Evolutionary conservation across 2,329 filamentous ascomycete species (phyloP), one percentile per base, ranked within the genome.

Genomic region (Furcasterigmium furcatum): DNA sequence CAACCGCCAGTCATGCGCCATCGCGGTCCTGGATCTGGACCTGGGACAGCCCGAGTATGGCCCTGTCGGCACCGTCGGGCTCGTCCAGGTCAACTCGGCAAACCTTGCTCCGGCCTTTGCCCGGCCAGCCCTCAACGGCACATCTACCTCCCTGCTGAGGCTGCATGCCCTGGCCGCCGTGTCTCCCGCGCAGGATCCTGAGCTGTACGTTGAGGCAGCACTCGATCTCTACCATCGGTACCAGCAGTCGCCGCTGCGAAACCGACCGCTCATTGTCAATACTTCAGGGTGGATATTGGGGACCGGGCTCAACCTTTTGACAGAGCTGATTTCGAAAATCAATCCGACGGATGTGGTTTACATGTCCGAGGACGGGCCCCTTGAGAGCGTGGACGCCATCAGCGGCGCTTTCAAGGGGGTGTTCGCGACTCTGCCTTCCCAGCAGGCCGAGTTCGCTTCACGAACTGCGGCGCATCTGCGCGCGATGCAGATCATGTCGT

Each of bases 401-500:
- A 69, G 67, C 25, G 64, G 66, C 19, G 71, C 69, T 14, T 73
- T 69, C 24, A 65, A 58, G 19, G 65, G 65, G 5, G 54, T 56
- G 0, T 71, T 86, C 38, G 65, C 69, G 32, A 68, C 72, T 5
- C 65, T 90, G 5, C 77, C 83, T 5, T 84, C 85, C 2, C 77
- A 84, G 53, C 63, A 73, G 9, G 72, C 72, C n/a, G 76, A 81
- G 34, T 71, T 71, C 34, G 72, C 72, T 1, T 68, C 76, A 4
- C 72, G 84, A 30, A 87, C 83, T 9, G 76, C 85, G 0, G 74
- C 79, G 1, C 82, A 91, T 49, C 64, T 88, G 3, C 72, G 86
- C 42, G 76, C 77, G 6, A 90, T 92, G 85, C 86, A 91, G 54
- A 80, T 76, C n/a, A 84, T 90, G 74, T 84, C 87, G 0, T 92